Percentiles rank a stretch among this genome's conserved stretches.
Conservation (phyloP, 306 rosid genomes). For the Heteromeles arbutifolia region DNA sequence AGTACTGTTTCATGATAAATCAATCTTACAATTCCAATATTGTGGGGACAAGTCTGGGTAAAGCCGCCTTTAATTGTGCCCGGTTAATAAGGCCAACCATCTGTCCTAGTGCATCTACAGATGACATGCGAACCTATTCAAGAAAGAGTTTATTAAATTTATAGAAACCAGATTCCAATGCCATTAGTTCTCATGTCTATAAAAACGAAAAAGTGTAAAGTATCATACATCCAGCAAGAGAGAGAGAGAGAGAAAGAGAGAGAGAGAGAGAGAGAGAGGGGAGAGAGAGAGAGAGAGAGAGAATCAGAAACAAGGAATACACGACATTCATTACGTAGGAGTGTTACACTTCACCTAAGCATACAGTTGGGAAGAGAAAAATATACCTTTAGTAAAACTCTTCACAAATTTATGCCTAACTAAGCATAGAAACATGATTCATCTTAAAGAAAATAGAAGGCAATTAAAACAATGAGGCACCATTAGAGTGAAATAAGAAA, state of each 20-base stretch:
- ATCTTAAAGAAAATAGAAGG: not conserved
- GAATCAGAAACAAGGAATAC: not conserved
- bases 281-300: not conserved
- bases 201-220: not conserved
- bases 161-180: slow-evolving; percentile 9
- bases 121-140: slow-evolving; percentile 66
- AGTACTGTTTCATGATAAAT: slow-evolving; percentile 9
- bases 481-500: not conserved
- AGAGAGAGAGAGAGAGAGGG: slow-evolving; percentile 2
- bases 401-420: no score
- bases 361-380: not conserved
- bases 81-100: slow-evolving; percentile 88
- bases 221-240: not conserved
- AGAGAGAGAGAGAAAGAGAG: not conserved
- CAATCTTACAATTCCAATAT: slow-evolving; percentile 83
- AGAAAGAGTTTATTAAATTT: slow-evolving; percentile 1
- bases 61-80: slow-evolving; percentile 74
- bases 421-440: not conserved
- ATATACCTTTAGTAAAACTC: slow-evolving; percentile 17
- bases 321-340: no score
- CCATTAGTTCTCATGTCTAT: not conserved
- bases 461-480: not conserved
- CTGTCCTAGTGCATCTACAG: slow-evolving; percentile 92
- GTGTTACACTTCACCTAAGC: not conserved
- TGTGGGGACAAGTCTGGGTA: slow-evolving; percentile 86